Base-by-base conservation (phyloP, 169 alveolate species). In the Neospora caninum region DNA sequence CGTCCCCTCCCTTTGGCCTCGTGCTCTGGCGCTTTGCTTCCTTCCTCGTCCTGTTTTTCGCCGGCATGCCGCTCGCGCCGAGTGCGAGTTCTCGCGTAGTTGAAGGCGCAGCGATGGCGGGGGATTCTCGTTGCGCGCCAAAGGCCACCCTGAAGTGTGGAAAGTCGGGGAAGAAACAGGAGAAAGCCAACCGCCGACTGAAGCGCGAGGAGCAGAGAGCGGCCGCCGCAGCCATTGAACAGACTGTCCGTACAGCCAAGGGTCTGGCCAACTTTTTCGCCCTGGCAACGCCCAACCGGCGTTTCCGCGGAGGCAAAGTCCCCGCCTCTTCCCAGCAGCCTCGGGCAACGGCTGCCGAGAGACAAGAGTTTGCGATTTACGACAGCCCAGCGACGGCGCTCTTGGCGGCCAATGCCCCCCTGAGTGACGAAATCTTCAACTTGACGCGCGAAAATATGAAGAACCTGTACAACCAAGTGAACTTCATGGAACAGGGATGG, bases 401-500 rank as follows among this genome's bases (percentile, higher is more conserved):
- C 36, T 22, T 36, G 18, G 34, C 31, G 36, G 18, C 20, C 20
- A 82, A 82, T 31, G 39, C 58, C 38, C 29, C 53, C n/a, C 89
- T 82, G 36, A 42, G 69, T 41, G 58, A 42, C 0, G 69, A n/a
- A 43, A n/a, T 91, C 58, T 49, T 91, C 54, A 25, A 34, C 7
- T 25, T 91, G 13, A 73, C 89, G 22, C 70, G 70, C 80, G 53
- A 18, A 0, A 91, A 91, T 49, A 91, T 91, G 94, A n/a, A 91
- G 88, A 43, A 78, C n/a, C n/a, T 91, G 41, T 91, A 91, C 94
- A 41, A 91, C 54, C 9, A 78, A 36, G 83, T 82, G 80, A 41
- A 78, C 9, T 91, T 91, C 53, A 10, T 91, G 88, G 58, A 53
- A 22, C 7, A 45, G 18, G 94, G 94, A 22, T 91, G 94, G 94